Evolutionary conservation across 2,329 filamentous ascomycete species (phyloP).

Genomic region (Neonectria coccinea): DNA sequence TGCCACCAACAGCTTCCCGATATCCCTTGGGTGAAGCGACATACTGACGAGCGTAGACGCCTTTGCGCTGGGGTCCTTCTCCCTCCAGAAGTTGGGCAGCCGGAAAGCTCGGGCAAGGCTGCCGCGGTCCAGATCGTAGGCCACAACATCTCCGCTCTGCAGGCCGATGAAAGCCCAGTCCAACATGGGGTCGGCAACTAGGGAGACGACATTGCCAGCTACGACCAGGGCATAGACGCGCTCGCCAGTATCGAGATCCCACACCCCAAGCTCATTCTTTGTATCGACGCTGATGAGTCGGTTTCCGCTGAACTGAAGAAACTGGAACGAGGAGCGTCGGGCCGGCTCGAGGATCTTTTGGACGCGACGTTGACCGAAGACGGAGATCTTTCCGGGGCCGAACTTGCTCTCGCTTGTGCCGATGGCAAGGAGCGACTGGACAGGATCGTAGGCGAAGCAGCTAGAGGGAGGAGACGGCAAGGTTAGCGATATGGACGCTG

Average conservation of each 20-base stretch:
- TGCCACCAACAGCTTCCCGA: slow-evolving; percentile 91
- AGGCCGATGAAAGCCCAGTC: slow-evolving; percentile 93
- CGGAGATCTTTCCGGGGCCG: slow-evolving; percentile 87
- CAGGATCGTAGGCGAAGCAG: slow-evolving; percentile 88
- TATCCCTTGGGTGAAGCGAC: slow-evolving; percentile 89
- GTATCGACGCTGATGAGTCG: slow-evolving; percentile 87
- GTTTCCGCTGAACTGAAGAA: slow-evolving; percentile 86
- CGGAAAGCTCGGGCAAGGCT: slow-evolving; percentile 76
- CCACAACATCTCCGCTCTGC: slow-evolving; percentile 84
- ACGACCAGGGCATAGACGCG: slow-evolving; percentile 78
- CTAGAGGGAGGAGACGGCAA: slow-evolving; percentile 56
- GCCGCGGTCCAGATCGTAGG: slow-evolving; percentile 92
- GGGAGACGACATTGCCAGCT: slow-evolving; percentile 77
- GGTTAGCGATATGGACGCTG: slow-evolving; percentile 32
- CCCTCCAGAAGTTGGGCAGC: slow-evolving; percentile 88
- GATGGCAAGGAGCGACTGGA: slow-evolving; percentile 92
- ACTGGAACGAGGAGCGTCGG: slow-evolving; percentile 78
- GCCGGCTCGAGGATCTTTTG: slow-evolving; percentile 78
- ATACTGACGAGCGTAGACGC: slow-evolving; percentile 76
- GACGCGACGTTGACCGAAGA: slow-evolving; percentile 86
- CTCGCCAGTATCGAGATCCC: slow-evolving; percentile 78
- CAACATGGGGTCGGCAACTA: slow-evolving; percentile 88
- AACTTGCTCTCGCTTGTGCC: slow-evolving; percentile 90
- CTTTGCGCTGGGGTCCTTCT: slow-evolving; percentile 75
- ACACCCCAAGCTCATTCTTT: slow-evolving; percentile 87